Evolutionary conservation across 2,329 filamentous ascomycete species (phyloP).

Genomic region (Diaporthe citriasiana): DNA sequence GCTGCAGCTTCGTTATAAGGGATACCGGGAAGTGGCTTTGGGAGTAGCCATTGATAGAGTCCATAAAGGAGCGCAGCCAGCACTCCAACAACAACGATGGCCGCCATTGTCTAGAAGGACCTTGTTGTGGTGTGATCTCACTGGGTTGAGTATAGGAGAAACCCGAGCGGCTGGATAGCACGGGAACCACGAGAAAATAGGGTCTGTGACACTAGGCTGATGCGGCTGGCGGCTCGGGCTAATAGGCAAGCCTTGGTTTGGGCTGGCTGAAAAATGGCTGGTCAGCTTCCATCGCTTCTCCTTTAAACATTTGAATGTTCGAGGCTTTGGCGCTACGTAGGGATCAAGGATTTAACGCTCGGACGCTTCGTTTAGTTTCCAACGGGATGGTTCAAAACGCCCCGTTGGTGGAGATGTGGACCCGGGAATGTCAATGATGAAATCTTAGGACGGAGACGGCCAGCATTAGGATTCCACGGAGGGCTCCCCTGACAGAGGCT

Average conservation of each 20-base stretch:
- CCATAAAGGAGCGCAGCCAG: slow-evolving; percentile 25
- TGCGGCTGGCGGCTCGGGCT: neutral
- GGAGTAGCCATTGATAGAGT: slow-evolving; percentile 43
- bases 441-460: neutral
- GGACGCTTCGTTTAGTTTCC: neutral
- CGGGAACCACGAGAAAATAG: neutral
- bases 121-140: neutral
- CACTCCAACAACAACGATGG: neutral
- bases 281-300: neutral
- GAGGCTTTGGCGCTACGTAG: slow-evolving; percentile 2
- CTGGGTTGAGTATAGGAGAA: neutral
- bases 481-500: neutral
- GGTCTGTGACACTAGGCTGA: neutral
- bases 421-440: slow-evolving; percentile 11
- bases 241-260: neutral
- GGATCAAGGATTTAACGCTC: neutral
- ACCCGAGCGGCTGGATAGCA: neutral
- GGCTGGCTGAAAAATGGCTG: neutral
- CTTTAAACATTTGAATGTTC: neutral
- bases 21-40: slow-evolving; percentile 50
- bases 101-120: neutral
- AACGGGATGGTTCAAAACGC: neutral
- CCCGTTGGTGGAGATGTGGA: slow-evolving; percentile 9
- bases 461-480: neutral
- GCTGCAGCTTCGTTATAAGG: slow-evolving; percentile 47